A percentile compares a stretch with the other conserved stretches of the same genome.
phyloP scores from a whole-genome alignment of 371 early-diverging fungal genomes.

The Lichtheimia corymbifera region DNA sequence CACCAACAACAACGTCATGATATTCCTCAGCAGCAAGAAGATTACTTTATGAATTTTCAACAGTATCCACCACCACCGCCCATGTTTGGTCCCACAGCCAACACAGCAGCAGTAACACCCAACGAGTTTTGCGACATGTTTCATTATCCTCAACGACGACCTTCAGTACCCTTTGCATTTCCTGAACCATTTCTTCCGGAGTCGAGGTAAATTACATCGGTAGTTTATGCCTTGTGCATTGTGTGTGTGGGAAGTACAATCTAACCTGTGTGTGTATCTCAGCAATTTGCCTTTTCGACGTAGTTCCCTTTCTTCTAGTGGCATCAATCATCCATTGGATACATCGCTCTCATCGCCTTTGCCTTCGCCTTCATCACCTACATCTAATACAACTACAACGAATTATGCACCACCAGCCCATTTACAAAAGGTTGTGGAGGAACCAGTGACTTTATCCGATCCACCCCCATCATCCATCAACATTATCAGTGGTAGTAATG shows the following conservation, averaged over 20 bases:
- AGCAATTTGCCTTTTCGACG: no score
- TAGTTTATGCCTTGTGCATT: no score
- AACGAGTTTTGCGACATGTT: not conserved
- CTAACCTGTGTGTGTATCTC: no score
- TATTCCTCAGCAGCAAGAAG: not conserved
- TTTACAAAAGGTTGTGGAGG: conserved; percentile 10
- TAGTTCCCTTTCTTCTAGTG: no score
- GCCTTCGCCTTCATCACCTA: conserved; percentile 9
- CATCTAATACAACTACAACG: not conserved
- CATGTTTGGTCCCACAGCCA: not conserved
- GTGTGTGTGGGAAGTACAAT: no score
- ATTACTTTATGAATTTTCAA: not conserved
- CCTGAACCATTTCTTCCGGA: not conserved
- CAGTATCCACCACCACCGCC: not conserved
- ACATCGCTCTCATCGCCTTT: conserved; percentile 3
- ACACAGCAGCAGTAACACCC: conserved; percentile 3
- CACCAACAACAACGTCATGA: not conserved
- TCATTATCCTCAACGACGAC: conserved; percentile 9
- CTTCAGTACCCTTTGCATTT: conserved; percentile 7
- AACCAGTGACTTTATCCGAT: not conserved
- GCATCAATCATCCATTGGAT: not conserved
- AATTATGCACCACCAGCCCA: conserved; percentile 9
- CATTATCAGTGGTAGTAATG: not conserved
- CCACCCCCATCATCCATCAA: not conserved
- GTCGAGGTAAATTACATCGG: not conserved